phyloP scores from a whole-genome alignment of 305 asterid genomes.

The Petunia hybrid region DNA sequence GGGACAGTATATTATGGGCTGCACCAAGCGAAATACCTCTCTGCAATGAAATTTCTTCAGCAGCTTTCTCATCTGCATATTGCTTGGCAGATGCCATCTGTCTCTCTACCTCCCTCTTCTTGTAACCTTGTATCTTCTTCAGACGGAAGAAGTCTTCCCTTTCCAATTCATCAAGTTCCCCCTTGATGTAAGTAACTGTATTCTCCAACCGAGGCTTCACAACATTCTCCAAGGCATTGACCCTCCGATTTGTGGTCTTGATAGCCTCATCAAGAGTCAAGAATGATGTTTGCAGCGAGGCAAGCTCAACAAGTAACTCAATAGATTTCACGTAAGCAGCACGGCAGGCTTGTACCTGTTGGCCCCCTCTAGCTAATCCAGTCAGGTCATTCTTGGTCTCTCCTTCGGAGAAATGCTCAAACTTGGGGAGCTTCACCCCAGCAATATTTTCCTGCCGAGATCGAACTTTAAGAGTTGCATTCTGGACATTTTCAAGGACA shows the following conservation, averaged over 20 bases:
- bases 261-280: conserved; percentile 76
- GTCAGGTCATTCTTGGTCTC: conserved; percentile 82
- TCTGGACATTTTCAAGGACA: conserved; percentile 80
- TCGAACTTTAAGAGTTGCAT: conserved; percentile 71
- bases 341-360: conserved; percentile 88
- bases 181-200: conserved; percentile 79
- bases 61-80: conserved; percentile 60
- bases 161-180: conserved; percentile 83
- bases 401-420: conserved; percentile 66
- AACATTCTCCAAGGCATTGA: conserved; percentile 84
- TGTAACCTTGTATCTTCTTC: conserved; percentile 91
- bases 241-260: conserved; percentile 84
- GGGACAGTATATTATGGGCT: conserved; percentile 57
- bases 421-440: conserved; percentile 90
- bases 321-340: conserved; percentile 79
- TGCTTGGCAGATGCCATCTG: conserved; percentile 67
- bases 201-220: conserved; percentile 87
- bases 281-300: conserved; percentile 85
- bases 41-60: conserved; percentile 61
- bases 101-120: conserved; percentile 72
- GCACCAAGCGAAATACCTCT: conserved; percentile 49
- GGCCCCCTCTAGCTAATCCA: conserved; percentile 91
- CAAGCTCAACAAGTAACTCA: conserved; percentile 89
- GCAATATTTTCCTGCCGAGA: conserved; percentile 82
- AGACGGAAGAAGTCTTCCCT: conserved; percentile 91